These are phyloP conservation scores for Penicillium steckii DNA, from an alignment of 495 filamentous ascomycete species.

Conservation along the genomic window DNA sequence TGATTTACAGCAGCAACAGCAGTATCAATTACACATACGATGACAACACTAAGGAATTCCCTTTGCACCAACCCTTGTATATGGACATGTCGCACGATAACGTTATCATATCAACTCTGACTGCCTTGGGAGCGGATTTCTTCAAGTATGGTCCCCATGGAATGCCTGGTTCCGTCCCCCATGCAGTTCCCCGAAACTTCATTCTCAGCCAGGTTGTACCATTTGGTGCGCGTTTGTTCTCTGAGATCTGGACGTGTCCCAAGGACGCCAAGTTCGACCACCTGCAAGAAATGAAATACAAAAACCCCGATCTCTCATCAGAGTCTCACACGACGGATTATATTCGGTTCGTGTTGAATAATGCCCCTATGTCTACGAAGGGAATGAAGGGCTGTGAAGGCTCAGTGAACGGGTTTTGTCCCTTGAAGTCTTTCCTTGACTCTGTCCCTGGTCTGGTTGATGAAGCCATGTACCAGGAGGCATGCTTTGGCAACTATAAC, in stretches of 20 bases:
- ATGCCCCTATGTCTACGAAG: conserved; percentile 27
- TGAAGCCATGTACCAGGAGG: conserved; percentile 26
- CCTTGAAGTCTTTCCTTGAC: conserved; percentile 20
- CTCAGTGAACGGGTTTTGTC: conserved; percentile 29
- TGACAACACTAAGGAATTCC: conserved; percentile 45
- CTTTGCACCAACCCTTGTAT: conserved; percentile 50
- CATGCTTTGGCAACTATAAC: conserved; percentile 31
- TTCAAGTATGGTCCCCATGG: conserved; percentile 51
- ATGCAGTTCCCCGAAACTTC: conserved; percentile 28
- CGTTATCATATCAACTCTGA: conserved; percentile 40
- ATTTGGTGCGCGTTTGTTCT: conserved; percentile 60
- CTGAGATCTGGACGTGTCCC: conserved; percentile 51
- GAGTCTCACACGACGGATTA: conserved; percentile 19
- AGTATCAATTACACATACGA: conserved; percentile 60
- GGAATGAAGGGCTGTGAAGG: conserved; percentile 21
- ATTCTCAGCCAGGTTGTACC: conserved; percentile 43
- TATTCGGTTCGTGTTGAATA: conserved; percentile 32
- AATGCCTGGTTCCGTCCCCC: conserved; percentile 48
- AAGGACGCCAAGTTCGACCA: conserved; percentile 14
- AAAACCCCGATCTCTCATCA: conserved; percentile 25
- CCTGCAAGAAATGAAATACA: conserved; percentile 23
- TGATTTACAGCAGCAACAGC: conserved; percentile 49
- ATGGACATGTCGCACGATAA: conserved; percentile 45
- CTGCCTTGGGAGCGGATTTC: conserved; percentile 47
- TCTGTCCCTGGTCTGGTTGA: conserved; percentile 18